Evolutionary conservation across 306 rosid genomes (phyloP), one percentile per base, ranked within the genome.

Genomic region (Medicago arabica): DNA sequence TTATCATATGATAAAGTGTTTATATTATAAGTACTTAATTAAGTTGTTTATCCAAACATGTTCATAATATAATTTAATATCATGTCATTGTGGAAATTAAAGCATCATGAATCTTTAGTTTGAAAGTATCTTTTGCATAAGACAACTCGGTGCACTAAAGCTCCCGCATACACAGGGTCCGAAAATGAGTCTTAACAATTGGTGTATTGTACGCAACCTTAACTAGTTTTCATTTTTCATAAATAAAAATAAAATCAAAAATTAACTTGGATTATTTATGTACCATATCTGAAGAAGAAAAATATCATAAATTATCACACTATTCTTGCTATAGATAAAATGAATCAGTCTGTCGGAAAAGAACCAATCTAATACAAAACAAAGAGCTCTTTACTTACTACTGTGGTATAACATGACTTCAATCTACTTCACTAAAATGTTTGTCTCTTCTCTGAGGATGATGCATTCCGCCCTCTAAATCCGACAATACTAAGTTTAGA

Each of bases 401-500:
- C 21, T 53, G 14, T 2, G 19, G 31, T 75, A 65, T 61, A 79
- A 64, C 4, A 54, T 54, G 54, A 43, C 7, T 46, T 36, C 31
- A 40, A 72, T 83, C 80, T 80, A 71, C 81, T 73, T 76, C 85
- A 84, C 46, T 65, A 78, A 7, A 16, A n/a, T n/a, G 91, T 73
- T 75, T 68, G 83, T 75, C 71, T 84, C 85, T 87, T 88, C 28
- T 69, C 60, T 17, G 90, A 82, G 10, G 91, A 80, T 15, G 91
- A 89, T 74, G 87, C 80, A 67, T 66, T 86, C 74, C 89, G 81
- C 12, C 97, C 97, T 82, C 97, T 89, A 82, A 95, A 92, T 74
- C 97, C 97, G 21, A 92, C 97, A 34, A 95, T 93, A 23, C 81
- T 86, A 25, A 95, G 81, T 76, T 95, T 95, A 9, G 95, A 85